Evolutionary conservation across 768 basidiomycete species (phyloP).

Genomic region (Daedaleopsis nitida): DNA sequence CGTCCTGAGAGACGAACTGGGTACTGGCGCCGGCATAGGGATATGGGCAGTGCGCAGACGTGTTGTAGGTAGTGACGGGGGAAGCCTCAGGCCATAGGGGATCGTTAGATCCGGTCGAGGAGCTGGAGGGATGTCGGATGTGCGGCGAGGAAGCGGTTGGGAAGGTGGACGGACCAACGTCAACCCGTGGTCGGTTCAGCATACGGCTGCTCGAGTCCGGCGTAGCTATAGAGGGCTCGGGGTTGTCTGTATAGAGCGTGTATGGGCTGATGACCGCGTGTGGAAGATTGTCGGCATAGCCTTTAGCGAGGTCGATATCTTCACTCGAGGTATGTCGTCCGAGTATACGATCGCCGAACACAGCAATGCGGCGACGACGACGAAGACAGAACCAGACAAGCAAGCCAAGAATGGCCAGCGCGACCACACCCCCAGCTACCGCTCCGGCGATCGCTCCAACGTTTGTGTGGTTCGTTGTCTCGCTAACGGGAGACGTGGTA

Average conservation of each 20-base stretch:
- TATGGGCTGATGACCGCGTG: slow-evolving; percentile 17
- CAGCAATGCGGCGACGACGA: slow-evolving; percentile 2
- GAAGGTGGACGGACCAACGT: not conserved
- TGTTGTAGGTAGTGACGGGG: not conserved
- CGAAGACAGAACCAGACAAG: slow-evolving; percentile 25
- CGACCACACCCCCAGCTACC: slow-evolving; percentile 25
- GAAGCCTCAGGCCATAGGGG: not conserved
- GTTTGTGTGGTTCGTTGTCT: slow-evolving; percentile 11
- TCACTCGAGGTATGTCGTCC: slow-evolving; percentile 12
- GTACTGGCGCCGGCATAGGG: no score
- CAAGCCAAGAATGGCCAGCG: slow-evolving; percentile 17
- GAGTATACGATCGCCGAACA: not conserved
- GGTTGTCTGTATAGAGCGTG: slow-evolving; percentile 6
- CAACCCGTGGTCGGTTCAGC: not conserved
- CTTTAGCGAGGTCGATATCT: slow-evolving; percentile 17
- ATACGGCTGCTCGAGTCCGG: slow-evolving; percentile 12
- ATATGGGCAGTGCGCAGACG: not conserved
- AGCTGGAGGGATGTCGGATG: slow-evolving; percentile 2
- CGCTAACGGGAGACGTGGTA: not conserved
- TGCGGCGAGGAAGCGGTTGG: not conserved
- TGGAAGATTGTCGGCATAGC: slow-evolving; percentile 7
- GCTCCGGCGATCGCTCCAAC: slow-evolving; percentile 24
- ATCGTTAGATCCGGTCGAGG: not conserved
- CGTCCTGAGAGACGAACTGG: no score
- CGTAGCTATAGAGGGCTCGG: slow-evolving; percentile 1